Percentiles rank a stretch among this genome's conserved stretches.
Evolutionary conservation across 495 filamentous ascomycete species (phyloP).

Genomic region (Aspergillus taichungensis): DNA sequence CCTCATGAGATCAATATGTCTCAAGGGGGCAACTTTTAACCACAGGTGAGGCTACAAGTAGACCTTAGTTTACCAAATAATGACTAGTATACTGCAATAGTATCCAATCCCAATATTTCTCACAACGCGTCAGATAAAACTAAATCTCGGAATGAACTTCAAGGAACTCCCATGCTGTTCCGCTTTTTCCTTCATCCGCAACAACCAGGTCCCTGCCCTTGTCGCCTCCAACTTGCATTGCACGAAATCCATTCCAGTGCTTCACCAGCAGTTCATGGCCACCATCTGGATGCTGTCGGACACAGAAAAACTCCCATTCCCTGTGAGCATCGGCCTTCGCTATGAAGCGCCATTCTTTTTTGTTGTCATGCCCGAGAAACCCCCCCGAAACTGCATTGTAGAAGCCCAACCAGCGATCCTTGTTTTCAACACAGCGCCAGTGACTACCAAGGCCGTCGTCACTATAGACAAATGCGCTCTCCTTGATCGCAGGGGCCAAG

Average conservation of each 20-base stretch:
- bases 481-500: too few relatives aligned
- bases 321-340: neutral
- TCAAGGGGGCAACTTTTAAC: too few relatives aligned
- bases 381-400: neutral
- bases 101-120: too few relatives aligned
- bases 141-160: too few relatives aligned
- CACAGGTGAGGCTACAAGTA: neutral
- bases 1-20: too few relatives aligned
- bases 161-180: too few relatives aligned
- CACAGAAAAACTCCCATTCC: neutral
- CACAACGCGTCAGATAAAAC: too few relatives aligned
- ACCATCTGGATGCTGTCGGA: neutral
- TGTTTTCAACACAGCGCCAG: neutral
- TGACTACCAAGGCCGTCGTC: neutral
- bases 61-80: too few relatives aligned
- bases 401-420: neutral
- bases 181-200: too few relatives aligned
- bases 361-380: neutral
- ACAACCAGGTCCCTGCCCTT: too few relatives aligned
- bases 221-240: neutral
- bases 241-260: neutral
- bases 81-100: too few relatives aligned
- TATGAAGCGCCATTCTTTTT: neutral
- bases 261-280: neutral
- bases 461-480: too few relatives aligned